Percentiles rank a stretch among this genome's conserved stretches.
phyloP scores from a whole-genome alignment of 163 green algal genomes.

The Chlamydomonas reinhardtii region DNA sequence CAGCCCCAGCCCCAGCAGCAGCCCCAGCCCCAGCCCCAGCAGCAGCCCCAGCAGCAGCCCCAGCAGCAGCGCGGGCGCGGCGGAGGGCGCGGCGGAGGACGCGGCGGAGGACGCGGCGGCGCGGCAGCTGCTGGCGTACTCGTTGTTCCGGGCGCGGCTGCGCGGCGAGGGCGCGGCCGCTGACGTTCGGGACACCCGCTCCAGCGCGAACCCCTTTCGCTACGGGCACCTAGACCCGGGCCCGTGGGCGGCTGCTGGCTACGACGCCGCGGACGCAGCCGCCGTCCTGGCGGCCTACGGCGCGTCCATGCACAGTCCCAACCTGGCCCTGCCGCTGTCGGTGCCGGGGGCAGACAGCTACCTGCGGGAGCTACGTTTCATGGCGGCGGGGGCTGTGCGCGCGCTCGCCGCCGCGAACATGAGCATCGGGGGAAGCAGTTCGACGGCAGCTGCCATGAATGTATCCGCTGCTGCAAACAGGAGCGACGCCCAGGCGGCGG shows the following conservation, averaged over 20 bases:
- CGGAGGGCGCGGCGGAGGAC: no score
- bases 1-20: not conserved
- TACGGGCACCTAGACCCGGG: not conserved
- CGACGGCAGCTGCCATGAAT: no score
- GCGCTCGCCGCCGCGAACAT: no score
- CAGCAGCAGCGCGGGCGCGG: not conserved
- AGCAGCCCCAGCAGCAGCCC: not conserved
- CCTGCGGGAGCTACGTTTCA: not conserved
- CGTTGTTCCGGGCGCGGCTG: not conserved
- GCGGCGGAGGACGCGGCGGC: not conserved
- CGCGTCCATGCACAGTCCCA: not conserved
- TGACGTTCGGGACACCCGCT: not conserved
- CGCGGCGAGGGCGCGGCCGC: not conserved
- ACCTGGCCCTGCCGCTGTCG: constrained; percentile 18
- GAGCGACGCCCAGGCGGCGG: no score
- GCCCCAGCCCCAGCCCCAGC: constrained; percentile 7
- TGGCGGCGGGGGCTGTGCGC: not conserved
- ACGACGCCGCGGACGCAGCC: not conserved
- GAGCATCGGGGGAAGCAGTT: no score
- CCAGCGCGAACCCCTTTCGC: constrained; percentile 8
- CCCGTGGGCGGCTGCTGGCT: not conserved
- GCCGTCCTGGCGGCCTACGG: constrained; percentile 18
- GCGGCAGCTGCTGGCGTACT: constrained; percentile 2
- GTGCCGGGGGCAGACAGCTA: not conserved
- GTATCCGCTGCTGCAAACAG: no score